phyloP scores from a whole-genome alignment of 805 yeast species.

The Sungouiozyma intestinalis region DNA sequence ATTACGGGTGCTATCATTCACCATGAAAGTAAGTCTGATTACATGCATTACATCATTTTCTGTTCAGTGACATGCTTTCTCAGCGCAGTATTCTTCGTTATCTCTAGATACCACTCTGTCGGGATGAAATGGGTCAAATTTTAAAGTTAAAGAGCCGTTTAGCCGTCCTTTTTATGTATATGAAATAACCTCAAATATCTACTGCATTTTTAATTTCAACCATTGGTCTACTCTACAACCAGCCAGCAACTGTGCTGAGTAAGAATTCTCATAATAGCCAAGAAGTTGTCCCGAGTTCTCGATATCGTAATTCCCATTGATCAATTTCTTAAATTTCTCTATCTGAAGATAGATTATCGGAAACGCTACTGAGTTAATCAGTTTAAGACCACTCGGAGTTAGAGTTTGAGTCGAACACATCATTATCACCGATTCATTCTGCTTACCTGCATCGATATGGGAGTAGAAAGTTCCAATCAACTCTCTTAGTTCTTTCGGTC shows the following conservation, averaged over 20 bases:
- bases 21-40: constrained; percentile 25
- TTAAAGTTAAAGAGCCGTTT: constrained; percentile 4
- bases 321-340: constrained; percentile 13
- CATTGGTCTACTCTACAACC: constrained; percentile 23
- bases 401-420: constrained; percentile 27
- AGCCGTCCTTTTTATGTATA: too few relatives aligned
- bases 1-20: constrained; percentile 42
- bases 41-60: constrained; percentile 31
- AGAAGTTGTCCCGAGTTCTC: constrained; percentile 19
- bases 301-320: constrained; percentile 14
- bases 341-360: constrained; percentile 25
- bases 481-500: constrained; percentile 26
- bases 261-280: constrained; percentile 26
- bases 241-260: constrained; percentile 18
- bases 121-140: constrained; percentile 33
- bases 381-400: constrained; percentile 22
- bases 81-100: constrained; percentile 32
- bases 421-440: constrained; percentile 16
- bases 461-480: constrained; percentile 24
- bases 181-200: background rate
- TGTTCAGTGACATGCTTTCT: constrained; percentile 30
- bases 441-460: constrained; percentile 9
- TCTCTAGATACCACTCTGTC: constrained; percentile 37
- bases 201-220: constrained; percentile 15
- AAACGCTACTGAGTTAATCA: constrained; percentile 20